Base-by-base conservation (phyloP, 1,284 basidiomycete species). In the Boletus smithii region DNA sequence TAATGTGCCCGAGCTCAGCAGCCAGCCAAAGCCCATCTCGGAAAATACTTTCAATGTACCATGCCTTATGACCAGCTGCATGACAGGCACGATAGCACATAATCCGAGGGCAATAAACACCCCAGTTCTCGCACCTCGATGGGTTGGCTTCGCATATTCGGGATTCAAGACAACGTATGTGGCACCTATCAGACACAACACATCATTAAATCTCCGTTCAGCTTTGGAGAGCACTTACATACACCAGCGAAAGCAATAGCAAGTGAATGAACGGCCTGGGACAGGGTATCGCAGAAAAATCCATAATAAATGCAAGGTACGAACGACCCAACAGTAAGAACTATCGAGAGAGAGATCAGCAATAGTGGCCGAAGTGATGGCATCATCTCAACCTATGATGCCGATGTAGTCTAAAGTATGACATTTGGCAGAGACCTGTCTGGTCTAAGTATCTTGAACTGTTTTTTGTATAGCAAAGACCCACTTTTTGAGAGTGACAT, bases 61-160 rank as follows among this genome's bases (percentile, higher is more conserved):
- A 60, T 85, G 81, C 13, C 75, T 69, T 34, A 76, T 42, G 24
- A 86, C 60, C 34, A 81, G 72, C 61, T 97, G 91, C 10, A 73
- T 69, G 14, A 90, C 73, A 22, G 92, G 93, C 5, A 90, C 60
- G 31, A 88, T 66, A 8, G 81, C 86, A 53, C 80, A 83, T 23
- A 91, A 69, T 13, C 93, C 92, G 13, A 95, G 80, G 9, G 75
- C 79, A 54, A 93, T 78, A 69, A 95, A 97, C 8, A 91, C 81
- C 17, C 73, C 67, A 4, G 91, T 94, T 18, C 94, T 82, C 47
- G 87, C 79, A 56, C 84, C 81, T 18, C 91, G 77, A 65, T 91
- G 87, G 0, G 77, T 76, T 1, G 88, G 83, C 53, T 83, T 87
- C 13, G 82, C 73, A 66, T 93, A 93, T 60, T 83, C 77, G 1